A percentile compares a stretch with the other conserved stretches of the same genome.
These are phyloP conservation scores for Allantophomopsis cytisporea DNA, from an alignment of 2,329 filamentous ascomycete species.

Conservation along the genomic window DNA sequence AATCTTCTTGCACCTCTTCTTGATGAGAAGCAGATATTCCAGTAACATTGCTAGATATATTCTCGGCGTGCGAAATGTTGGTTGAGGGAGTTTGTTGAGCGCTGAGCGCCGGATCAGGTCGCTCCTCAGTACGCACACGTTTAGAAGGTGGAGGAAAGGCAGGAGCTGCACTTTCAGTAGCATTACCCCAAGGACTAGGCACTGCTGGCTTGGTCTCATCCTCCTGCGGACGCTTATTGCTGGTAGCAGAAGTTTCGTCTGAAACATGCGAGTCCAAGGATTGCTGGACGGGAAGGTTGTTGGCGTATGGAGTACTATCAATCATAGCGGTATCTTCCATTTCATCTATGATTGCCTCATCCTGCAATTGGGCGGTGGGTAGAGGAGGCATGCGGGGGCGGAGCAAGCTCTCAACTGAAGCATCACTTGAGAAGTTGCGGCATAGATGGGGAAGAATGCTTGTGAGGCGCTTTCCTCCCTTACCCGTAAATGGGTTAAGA, in stretches of 20 bases:
- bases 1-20: neutral
- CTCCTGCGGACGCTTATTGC: too few species aligned
- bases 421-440: conserved; percentile 45
- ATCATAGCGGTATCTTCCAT: too few species aligned
- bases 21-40: neutral
- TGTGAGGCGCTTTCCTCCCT: conserved; percentile 48
- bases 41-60: conserved; percentile 9
- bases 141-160: conserved; percentile 16
- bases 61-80: conserved; percentile 10
- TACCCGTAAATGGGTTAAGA: conserved; percentile 58
- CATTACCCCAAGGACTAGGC: too few species aligned
- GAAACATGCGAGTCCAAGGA: too few species aligned
- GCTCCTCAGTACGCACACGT: conserved; percentile 8
- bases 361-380: conserved; percentile 6
- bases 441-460: conserved; percentile 73
- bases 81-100: conserved; percentile 2
- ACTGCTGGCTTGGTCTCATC: too few species aligned
- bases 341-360: too few species aligned
- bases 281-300: too few species aligned
- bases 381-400: conserved; percentile 34
- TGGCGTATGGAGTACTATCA: too few species aligned
- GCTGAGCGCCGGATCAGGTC: neutral
- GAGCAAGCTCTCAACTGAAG: conserved; percentile 58
- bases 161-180: neutral
- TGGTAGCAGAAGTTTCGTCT: too few species aligned